Percentiles rank a stretch among this genome's conserved stretches.
phyloP scores from a whole-genome alignment of 2,329 filamentous ascomycete genomes.

The Albophoma yamanashiensis region DNA sequence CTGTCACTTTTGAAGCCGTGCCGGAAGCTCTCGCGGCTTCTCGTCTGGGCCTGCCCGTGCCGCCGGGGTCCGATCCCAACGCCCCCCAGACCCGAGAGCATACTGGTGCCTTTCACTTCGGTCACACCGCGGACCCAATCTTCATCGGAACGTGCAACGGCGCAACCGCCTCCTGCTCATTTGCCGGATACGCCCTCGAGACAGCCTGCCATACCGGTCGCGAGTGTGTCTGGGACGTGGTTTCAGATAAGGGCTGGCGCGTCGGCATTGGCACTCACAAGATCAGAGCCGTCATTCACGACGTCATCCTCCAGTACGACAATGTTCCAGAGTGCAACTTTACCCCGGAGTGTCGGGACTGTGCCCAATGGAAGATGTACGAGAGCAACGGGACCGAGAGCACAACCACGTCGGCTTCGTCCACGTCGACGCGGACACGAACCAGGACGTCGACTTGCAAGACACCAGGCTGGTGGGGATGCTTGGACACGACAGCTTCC shows the following conservation, averaged over 20 bases:
- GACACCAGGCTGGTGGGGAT: conserved; percentile 90
- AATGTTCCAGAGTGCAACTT: conserved; percentile 64
- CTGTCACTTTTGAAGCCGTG: conserved; percentile 87
- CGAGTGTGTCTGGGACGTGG: conserved; percentile 87
- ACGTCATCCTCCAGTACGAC: conserved; percentile 79
- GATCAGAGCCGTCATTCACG: conserved; percentile 77
- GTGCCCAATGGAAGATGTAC: conserved; percentile 88
- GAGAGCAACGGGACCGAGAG: conserved; percentile 80
- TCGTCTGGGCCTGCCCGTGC: conserved; percentile 74
- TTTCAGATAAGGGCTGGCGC: conserved; percentile 83
- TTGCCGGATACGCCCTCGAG: conserved; percentile 89
- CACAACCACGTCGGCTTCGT: conserved; percentile 51
- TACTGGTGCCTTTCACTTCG: conserved; percentile 82
- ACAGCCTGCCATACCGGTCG: conserved; percentile 82
- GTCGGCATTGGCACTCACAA: conserved; percentile 86
- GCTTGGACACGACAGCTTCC: conserved; percentile 50
- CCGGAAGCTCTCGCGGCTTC: conserved; percentile 81
- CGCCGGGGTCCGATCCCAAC: conserved; percentile 64
- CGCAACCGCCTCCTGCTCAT: conserved; percentile 77
- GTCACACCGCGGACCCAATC: conserved; percentile 90
- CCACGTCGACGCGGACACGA: conserved; percentile 47
- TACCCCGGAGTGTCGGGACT: conserved; percentile 78
- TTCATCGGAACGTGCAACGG: conserved; percentile 92
- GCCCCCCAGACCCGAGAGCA: conserved; percentile 59
- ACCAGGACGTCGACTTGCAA: conserved; percentile 82